A percentile compares a stretch with the other conserved stretches of the same genome.
phyloP scores from a whole-genome alignment of 257 asterid species.

The Nicotiana attenuata region DNA sequence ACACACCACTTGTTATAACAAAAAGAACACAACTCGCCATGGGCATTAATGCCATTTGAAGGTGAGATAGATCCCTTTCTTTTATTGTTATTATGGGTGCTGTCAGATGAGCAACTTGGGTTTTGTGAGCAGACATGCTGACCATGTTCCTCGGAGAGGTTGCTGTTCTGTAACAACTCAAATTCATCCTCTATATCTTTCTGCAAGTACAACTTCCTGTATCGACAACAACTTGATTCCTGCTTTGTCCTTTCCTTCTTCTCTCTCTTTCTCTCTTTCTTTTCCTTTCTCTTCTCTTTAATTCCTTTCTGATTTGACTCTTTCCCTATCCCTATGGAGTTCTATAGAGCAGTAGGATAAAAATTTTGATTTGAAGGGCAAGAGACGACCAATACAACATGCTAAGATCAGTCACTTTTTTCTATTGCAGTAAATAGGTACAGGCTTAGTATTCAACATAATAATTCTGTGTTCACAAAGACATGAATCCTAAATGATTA shows the following conservation, averaged over 20 bases:
- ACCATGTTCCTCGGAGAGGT: constrained; percentile 60
- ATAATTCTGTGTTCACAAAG: not conserved
- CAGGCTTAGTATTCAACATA: not conserved
- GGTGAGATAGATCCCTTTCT: constrained; percentile 42
- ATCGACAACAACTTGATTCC: constrained; percentile 12
- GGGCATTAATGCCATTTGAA: constrained; percentile 20
- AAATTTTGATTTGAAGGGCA: constrained; percentile 37
- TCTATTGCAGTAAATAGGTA: not conserved
- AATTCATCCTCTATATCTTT: constrained; percentile 26
- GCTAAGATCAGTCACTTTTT: not conserved
- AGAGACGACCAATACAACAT: constrained; percentile 25
- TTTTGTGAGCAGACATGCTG: constrained; percentile 25
- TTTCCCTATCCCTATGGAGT: constrained; percentile 60
- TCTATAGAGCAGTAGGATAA: constrained; percentile 81
- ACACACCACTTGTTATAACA: not conserved
- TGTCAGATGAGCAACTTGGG: constrained; percentile 57
- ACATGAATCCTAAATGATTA: not conserved
- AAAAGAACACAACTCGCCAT: constrained; percentile 25
- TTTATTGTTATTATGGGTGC: constrained; percentile 63
- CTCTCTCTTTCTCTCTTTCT: constrained; percentile 20
- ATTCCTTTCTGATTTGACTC: constrained; percentile 40
- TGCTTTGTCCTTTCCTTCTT: constrained; percentile 25
- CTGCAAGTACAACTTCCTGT: not conserved
- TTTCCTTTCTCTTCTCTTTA: constrained; percentile 36
- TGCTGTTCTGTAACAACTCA: constrained; percentile 52